Evolutionary conservation across 1,284 basidiomycete genomes (phyloP).

Genomic region (Grifola frondosa): DNA sequence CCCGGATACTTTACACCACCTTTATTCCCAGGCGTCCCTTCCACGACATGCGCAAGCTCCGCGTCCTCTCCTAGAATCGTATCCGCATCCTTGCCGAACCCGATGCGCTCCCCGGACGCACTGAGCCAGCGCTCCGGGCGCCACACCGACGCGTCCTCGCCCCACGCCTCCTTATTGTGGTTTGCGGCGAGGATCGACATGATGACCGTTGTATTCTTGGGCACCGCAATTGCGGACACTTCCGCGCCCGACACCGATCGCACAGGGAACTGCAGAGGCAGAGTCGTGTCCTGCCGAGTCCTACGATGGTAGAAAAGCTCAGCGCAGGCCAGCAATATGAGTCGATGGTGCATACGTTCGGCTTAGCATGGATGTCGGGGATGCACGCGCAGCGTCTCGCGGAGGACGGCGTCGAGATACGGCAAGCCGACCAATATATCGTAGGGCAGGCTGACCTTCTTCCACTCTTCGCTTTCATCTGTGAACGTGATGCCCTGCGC

Average conservation of each 20-base stretch:
- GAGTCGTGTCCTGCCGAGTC: constrained; percentile 33
- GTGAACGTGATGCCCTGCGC: neutral
- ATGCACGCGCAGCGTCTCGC: constrained; percentile 40
- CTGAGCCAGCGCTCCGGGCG: constrained; percentile 41
- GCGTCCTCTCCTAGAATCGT: constrained; percentile 9
- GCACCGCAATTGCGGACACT: constrained; percentile 24
- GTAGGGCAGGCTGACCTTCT: constrained; percentile 20
- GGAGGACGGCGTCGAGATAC: constrained; percentile 56
- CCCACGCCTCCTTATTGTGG: constrained; percentile 38
- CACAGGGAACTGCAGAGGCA: constrained; percentile 42
- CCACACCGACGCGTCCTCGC: constrained; percentile 42
- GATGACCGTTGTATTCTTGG: constrained; percentile 17
- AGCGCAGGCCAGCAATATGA: neutral
- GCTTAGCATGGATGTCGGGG: constrained; percentile 29
- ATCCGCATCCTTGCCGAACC: constrained; percentile 8
- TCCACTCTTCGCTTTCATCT: constrained; percentile 2
- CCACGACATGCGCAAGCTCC: neutral
- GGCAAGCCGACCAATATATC: constrained; percentile 29
- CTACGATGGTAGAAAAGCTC: constrained; percentile 11
- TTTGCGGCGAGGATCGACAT: constrained; percentile 23
- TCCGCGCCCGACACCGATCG: constrained; percentile 27
- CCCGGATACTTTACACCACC: constrained; percentile 30
- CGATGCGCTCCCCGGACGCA: constrained; percentile 23
- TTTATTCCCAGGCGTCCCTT: constrained; percentile 10
- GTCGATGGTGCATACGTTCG: constrained; percentile 8